Conservation (phyloP, 2,329 filamentous ascomycete species). For the Cladophialophora psammophila region DNA sequence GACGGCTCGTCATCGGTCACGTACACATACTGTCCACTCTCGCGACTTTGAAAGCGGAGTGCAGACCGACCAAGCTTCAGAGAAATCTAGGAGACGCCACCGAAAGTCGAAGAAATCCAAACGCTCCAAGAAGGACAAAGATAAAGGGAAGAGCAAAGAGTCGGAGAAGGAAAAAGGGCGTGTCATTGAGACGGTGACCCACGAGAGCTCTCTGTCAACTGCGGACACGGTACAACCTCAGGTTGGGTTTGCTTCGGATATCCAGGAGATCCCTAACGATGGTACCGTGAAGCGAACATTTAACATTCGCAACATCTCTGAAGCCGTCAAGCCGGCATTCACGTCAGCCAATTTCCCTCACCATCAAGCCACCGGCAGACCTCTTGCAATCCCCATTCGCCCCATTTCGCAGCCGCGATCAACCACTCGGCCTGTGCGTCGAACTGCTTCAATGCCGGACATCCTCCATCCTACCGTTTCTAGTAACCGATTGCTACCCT, state of each 20-base stretch:
- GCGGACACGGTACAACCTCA: conserved; percentile 45
- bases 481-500: conserved; percentile 18
- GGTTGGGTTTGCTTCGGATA: conserved; percentile 64
- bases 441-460: conserved; percentile 77
- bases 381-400: conserved; percentile 36
- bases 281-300: conserved; percentile 57
- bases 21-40: conserved; percentile 42
- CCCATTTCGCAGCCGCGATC: conserved; percentile 46
- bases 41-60: conserved; percentile 57
- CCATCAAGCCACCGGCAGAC: conserved; percentile 36
- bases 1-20: conserved; percentile 35
- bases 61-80: conserved; percentile 35
- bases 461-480: conserved; percentile 60
- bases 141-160: conserved; percentile 38
- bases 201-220: conserved; percentile 16
- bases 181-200: conserved; percentile 17
- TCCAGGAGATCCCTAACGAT: conserved; percentile 44
- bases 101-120: conserved; percentile 42
- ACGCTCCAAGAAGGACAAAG: conserved; percentile 35
- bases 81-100: conserved; percentile 44
- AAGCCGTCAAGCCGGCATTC: conserved; percentile 58
- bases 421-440: conserved; percentile 58
- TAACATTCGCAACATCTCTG: conserved; percentile 66
- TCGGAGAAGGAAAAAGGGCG: conserved; percentile 48
- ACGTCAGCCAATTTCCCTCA: conserved; percentile 39